A percentile compares a stretch with the other conserved stretches of the same genome.
phyloP scores from a whole-genome alignment of 2,329 filamentous ascomycete species.

The Zarea fungicola region DNA sequence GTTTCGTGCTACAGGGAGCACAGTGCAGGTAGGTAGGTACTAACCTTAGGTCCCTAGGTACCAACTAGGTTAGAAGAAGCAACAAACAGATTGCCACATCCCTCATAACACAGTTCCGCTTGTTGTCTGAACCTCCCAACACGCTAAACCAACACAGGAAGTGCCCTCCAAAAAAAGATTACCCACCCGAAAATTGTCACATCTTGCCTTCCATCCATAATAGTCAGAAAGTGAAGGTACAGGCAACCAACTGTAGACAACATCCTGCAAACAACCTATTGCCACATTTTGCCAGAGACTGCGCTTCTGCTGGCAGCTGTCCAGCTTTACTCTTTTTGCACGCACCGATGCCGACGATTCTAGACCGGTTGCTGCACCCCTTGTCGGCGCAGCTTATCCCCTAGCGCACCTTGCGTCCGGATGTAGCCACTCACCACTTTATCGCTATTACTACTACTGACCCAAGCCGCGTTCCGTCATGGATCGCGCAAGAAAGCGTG shows the following conservation, averaged over 20 bases:
- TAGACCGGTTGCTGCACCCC: conserved; percentile 29
- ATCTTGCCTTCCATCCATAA: conserved; percentile 7
- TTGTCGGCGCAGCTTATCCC: conserved; percentile 34
- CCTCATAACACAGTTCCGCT: background rate
- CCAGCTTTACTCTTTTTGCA: conserved; percentile 23
- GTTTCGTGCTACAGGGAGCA: no score
- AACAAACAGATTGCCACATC: no score
- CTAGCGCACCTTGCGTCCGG: conserved; percentile 39
- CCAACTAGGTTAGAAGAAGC: no score
- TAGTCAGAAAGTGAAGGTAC: background rate
- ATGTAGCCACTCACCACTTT: conserved; percentile 39
- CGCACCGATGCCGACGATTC: conserved; percentile 36
- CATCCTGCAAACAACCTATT: background rate
- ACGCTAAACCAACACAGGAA: conserved; percentile 13
- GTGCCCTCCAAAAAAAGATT: conserved; percentile 7
- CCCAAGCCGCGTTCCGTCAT: conserved; percentile 39
- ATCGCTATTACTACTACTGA: conserved; percentile 27
- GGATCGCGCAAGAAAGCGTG: conserved; percentile 63
- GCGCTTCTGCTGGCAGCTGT: conserved; percentile 12
- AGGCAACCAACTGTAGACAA: conserved; percentile 2
- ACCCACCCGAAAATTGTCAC: conserved; percentile 9
- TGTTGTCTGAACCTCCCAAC: background rate
- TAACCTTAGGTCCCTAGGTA: background rate
- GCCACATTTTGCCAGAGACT: background rate
- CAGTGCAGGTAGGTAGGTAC: background rate